Conservation (phyloP, 345 rosid genomes). For the Microthlaspi erraticum region DNA sequence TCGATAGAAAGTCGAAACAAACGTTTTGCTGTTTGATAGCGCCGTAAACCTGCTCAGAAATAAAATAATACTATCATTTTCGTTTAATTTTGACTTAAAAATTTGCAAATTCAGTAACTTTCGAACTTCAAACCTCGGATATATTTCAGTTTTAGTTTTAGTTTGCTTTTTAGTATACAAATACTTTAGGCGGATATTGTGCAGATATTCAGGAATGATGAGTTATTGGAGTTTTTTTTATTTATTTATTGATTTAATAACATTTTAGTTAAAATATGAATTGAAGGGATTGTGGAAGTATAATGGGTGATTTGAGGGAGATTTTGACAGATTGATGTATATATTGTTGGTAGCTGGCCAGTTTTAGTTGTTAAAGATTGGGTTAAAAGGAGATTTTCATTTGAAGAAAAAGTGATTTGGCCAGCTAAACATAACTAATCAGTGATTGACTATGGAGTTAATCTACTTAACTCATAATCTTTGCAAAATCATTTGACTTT, state of each 20-base stretch:
- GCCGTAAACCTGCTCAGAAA: background rate
- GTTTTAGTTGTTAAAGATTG: constrained; percentile 38
- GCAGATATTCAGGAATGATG: constrained; percentile 29
- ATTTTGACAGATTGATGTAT: constrained; percentile 40
- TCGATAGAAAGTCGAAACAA: no score
- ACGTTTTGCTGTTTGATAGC: background rate
- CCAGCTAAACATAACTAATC: constrained; percentile 36
- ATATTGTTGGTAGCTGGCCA: constrained; percentile 35
- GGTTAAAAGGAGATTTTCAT: constrained; percentile 34
- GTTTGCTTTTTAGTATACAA: background rate
- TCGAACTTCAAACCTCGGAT: constrained; percentile 14
- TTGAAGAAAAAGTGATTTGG: constrained; percentile 25
- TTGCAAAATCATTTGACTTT: background rate
- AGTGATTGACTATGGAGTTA: constrained; percentile 15
- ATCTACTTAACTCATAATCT: background rate
- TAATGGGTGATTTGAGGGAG: constrained; percentile 32
- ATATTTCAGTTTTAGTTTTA: constrained; percentile 6
- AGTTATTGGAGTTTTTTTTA: constrained; percentile 24
- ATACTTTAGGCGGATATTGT: constrained; percentile 31
- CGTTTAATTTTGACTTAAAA: background rate
- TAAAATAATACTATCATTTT: background rate
- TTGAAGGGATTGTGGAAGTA: constrained; percentile 1
- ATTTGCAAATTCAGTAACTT: background rate
- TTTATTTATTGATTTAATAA: background rate
- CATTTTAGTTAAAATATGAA: background rate